Conservation (phyloP, 441 rosid genomes). For the Viola pubescens region DNA sequence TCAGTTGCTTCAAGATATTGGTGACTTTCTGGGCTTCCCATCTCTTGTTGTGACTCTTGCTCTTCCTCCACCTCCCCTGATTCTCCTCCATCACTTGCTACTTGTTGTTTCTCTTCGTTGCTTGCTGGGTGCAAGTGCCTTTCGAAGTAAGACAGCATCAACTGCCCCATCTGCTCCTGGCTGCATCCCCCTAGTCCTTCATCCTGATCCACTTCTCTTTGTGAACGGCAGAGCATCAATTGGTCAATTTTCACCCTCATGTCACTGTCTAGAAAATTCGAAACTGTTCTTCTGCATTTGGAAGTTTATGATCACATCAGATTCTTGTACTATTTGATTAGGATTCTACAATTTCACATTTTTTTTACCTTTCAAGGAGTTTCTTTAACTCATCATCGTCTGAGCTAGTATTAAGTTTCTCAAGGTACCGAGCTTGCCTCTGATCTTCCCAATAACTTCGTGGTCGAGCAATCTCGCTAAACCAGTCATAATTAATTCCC, state of each 20-base stretch:
- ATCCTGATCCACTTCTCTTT: constrained; percentile 35
- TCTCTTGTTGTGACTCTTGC: constrained; percentile 19
- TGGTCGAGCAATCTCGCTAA: constrained; percentile 64
- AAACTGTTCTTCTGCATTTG: constrained; percentile 62
- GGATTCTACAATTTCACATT: not conserved
- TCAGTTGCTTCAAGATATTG: constrained; percentile 22
- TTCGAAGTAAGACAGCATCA: constrained; percentile 28
- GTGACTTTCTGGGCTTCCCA: constrained; percentile 22
- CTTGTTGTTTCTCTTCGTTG: constrained; percentile 17
- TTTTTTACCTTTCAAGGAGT: constrained; percentile 62
- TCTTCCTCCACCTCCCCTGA: constrained; percentile 21
- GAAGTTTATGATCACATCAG: not conserved
- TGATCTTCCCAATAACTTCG: constrained; percentile 81
- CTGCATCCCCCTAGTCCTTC: constrained; percentile 24
- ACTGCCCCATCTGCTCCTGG: constrained; percentile 32
- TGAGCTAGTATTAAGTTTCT: constrained; percentile 45
- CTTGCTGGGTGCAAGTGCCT: constrained; percentile 22
- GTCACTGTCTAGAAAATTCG: constrained; percentile 53
- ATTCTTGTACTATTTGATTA: not conserved
- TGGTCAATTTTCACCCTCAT: constrained; percentile 57
- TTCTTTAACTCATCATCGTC: constrained; percentile 53
- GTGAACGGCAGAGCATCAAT: constrained; percentile 39
- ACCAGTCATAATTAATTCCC: constrained; percentile 46
- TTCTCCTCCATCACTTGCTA: constrained; percentile 16
- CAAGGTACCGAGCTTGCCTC: constrained; percentile 62